These are phyloP conservation scores for Lachancea nothofagi DNA, from an alignment of 805 yeast genomes.

Conservation along the genomic window DNA sequence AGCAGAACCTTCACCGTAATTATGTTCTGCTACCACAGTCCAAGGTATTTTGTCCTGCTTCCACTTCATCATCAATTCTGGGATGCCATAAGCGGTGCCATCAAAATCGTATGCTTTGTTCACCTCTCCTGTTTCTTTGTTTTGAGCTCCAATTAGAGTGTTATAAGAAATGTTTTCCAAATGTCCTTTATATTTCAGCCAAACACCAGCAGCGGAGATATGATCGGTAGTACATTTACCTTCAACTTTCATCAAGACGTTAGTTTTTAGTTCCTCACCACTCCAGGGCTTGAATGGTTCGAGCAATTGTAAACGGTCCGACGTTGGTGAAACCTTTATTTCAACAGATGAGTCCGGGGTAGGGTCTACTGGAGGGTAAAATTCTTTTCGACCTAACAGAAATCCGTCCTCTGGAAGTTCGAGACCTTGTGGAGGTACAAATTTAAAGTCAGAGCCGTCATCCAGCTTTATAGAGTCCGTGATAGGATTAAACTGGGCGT, in stretches of 20 bases:
- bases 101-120: conserved; percentile 84
- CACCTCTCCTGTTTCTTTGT: conserved; percentile 94
- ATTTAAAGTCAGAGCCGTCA: conserved; percentile 69
- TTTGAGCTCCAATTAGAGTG: conserved; percentile 94
- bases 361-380: conserved; percentile 71
- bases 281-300: conserved; percentile 87
- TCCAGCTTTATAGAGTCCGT: conserved; percentile 73
- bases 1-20: conserved; percentile 98
- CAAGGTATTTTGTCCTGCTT: conserved; percentile 78
- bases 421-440: conserved; percentile 73
- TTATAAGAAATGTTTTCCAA: conserved; percentile 91
- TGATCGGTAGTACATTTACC: conserved; percentile 99
- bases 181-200: conserved; percentile 98
- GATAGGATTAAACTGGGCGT: conserved; percentile 84
- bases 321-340: conserved; percentile 74
- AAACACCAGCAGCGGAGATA: conserved; percentile 96
- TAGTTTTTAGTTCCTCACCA: conserved; percentile 73
- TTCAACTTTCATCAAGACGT: conserved; percentile 81
- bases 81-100: conserved; percentile 72
- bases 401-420: conserved; percentile 82
- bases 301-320: conserved; percentile 84
- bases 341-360: conserved; percentile 52
- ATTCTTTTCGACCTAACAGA: conserved; percentile 63
- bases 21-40: conserved; percentile 95
- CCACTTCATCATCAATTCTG: conserved; percentile 97